A percentile compares a stretch with the other conserved stretches of the same genome.
Conservation (phyloP, 495 filamentous ascomycete species). For the Penicillium malachiteum region DNA sequence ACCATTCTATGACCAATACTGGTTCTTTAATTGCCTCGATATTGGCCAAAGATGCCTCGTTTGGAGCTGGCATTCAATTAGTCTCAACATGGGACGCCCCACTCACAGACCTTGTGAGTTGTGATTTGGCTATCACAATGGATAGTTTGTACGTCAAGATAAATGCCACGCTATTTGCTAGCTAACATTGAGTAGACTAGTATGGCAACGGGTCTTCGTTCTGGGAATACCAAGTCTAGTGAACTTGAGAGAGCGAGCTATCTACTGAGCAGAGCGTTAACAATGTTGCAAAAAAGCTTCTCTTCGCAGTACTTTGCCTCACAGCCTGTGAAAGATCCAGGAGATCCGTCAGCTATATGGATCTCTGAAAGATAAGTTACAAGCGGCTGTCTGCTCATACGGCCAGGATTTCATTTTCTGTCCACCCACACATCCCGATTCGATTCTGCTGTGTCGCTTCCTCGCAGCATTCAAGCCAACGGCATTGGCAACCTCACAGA, state of each 20-base stretch:
- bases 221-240: neutral
- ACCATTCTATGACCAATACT: no score
- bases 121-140: no score
- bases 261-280: neutral
- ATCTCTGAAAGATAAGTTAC: neutral
- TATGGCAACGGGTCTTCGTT: constrained; percentile 4
- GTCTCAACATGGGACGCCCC: no score
- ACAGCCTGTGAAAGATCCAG: neutral
- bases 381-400: neutral
- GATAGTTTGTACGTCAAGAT: no score
- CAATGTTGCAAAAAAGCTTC: constrained; percentile 2
- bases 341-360: neutral
- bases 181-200: neutral
- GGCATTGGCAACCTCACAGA: constrained; percentile 1
- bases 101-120: no score
- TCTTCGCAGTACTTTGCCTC: neutral
- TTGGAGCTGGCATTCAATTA: no score
- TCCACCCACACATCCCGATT: constrained; percentile 1
- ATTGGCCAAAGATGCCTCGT: no score
- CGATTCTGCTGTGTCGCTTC: neutral
- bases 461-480: constrained; percentile 4
- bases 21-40: no score
- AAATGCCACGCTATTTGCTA: no score
- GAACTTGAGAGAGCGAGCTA: neutral
- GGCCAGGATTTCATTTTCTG: constrained; percentile 7